These are phyloP conservation scores for Stephania japonica DNA, from an alignment of 164 flowering plant species.

Conservation along the genomic window DNA sequence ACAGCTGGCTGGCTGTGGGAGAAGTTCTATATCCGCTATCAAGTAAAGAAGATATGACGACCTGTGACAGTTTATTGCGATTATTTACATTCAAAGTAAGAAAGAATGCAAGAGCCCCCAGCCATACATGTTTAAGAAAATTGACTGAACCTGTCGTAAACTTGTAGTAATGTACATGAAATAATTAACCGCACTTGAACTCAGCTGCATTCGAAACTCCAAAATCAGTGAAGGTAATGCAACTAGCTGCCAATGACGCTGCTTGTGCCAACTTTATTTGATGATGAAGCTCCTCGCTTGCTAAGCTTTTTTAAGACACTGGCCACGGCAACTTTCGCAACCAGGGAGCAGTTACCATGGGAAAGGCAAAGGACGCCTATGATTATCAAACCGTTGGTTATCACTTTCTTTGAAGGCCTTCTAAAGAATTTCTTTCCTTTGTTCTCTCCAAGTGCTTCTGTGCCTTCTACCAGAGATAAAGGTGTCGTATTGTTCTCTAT, in stretches of 20 bases:
- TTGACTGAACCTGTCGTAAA: background rate
- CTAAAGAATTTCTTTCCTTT: constrained; percentile 24
- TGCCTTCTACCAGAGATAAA: constrained; percentile 4
- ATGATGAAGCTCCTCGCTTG: constrained; percentile 35
- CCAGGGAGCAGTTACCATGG: constrained; percentile 54
- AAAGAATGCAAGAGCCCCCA: background rate
- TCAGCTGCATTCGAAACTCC: background rate
- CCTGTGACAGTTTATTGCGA: background rate
- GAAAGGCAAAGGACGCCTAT: constrained; percentile 69
- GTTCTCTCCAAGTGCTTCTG: constrained; percentile 11
- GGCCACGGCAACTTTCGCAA: constrained; percentile 73
- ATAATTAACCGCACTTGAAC: background rate
- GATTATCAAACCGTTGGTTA: constrained; percentile 65
- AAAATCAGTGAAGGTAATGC: background rate
- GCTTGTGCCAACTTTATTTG: constrained; percentile 24
- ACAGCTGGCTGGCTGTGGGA: background rate
- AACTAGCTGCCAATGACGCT: background rate
- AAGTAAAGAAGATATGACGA: background rate
- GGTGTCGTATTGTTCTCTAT: background rate
- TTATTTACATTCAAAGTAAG: background rate
- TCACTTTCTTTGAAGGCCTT: constrained; percentile 51
- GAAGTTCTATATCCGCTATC: background rate
- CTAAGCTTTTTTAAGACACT: constrained; percentile 61
- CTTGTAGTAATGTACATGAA: background rate
- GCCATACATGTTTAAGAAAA: background rate